Percentiles rank a stretch among this genome's conserved stretches.
These are phyloP conservation scores for Trypanosoma rangeli DNA, from an alignment of 208 protist species.

Conservation along the genomic window DNA sequence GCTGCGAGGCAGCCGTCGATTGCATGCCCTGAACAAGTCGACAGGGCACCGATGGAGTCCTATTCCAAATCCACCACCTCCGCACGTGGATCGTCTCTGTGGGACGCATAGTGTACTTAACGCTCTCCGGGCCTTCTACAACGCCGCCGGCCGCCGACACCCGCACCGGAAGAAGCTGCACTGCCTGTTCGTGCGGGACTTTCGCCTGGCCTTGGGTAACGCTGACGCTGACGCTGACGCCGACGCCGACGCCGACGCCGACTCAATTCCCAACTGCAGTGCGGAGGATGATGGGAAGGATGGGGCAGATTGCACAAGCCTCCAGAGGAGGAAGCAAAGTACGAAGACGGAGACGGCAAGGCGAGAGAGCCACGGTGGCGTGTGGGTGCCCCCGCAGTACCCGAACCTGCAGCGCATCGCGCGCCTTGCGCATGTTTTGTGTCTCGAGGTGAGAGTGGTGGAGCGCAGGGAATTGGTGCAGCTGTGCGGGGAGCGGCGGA, in stretches of 20 bases:
- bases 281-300: no score
- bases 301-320: no score
- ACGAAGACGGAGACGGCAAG: not conserved
- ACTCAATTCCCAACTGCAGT: no score
- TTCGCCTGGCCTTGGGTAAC: constrained; percentile 29
- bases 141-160: constrained; percentile 7
- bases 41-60: constrained; percentile 63
- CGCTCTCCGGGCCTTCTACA: constrained; percentile 47
- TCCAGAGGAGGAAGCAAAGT: not conserved
- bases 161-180: constrained; percentile 28
- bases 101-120: constrained; percentile 66
- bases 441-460: constrained; percentile 57
- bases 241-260: no score
- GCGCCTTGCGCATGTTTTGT: constrained; percentile 47
- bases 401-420: constrained; percentile 58
- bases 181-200: constrained; percentile 74
- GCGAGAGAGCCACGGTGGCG: not conserved
- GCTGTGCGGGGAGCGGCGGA: constrained; percentile 77
- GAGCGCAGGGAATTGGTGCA: constrained; percentile 62
- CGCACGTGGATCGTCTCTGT: constrained; percentile 61
- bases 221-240: not conserved
- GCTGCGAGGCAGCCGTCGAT: constrained; percentile 24
- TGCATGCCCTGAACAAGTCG: constrained; percentile 57
- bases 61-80: constrained; percentile 72
- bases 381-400: constrained; percentile 53